phyloP scores from a whole-genome alignment of 331 rosid genomes.

The Prunus yedoensis region DNA sequence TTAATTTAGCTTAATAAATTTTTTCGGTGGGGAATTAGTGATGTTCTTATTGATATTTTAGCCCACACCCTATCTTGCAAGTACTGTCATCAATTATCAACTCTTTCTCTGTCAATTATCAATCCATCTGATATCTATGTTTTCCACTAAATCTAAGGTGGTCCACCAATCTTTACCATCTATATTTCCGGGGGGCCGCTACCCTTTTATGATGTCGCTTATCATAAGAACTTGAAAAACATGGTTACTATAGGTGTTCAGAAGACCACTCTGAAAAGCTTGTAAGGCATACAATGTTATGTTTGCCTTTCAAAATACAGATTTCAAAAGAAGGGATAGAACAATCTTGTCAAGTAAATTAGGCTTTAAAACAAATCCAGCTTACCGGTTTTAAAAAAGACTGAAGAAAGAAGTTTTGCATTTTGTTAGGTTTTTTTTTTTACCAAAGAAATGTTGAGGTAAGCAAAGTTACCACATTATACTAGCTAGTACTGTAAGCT shows the following conservation, averaged over 20 bases:
- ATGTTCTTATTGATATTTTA: constrained; percentile 12
- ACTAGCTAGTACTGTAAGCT: too few species aligned
- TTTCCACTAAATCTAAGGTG: constrained; percentile 18
- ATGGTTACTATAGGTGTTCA: background rate
- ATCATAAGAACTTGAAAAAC: background rate
- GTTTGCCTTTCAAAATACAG: background rate
- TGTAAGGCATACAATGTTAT: background rate
- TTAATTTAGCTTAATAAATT: background rate
- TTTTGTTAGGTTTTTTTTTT: too few species aligned
- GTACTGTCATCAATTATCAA: constrained; percentile 18
- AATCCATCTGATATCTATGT: background rate
- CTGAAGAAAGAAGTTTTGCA: background rate
- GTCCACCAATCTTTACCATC: constrained; percentile 15
- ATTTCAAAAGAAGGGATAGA: background rate
- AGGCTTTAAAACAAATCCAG: background rate
- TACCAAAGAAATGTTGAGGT: too few species aligned
- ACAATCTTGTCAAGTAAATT: background rate
- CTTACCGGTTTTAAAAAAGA: background rate
- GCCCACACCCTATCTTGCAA: constrained; percentile 18
- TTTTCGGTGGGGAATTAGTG: background rate
- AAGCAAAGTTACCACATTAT: too few species aligned
- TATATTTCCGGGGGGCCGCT: constrained; percentile 1
- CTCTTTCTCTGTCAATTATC: constrained; percentile 8
- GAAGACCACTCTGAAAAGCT: background rate
- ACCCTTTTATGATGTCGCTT: background rate